Percentiles rank a stretch among this genome's conserved stretches.
Evolutionary conservation across 345 rosid genomes (phyloP).

Genomic region (Hibiscus syriacus): DNA sequence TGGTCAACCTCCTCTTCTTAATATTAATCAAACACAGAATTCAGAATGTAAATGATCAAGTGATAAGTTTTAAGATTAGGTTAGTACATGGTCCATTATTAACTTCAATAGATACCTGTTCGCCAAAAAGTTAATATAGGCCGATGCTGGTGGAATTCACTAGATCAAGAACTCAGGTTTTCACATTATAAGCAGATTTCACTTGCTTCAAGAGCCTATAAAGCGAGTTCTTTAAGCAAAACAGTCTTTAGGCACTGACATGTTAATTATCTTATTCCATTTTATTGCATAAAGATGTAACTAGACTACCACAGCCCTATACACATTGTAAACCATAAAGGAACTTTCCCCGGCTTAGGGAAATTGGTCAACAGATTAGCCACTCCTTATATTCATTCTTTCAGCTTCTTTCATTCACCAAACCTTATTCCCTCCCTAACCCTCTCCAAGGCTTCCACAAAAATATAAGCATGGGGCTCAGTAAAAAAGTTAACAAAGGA

Average conservation of each 20-base stretch:
- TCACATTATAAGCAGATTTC: not conserved
- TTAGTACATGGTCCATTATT: not conserved
- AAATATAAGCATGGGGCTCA: not conserved
- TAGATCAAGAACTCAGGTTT: not conserved
- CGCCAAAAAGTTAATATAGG: not conserved
- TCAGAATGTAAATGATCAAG: not conserved
- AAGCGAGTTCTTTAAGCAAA: not conserved
- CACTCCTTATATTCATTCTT: not conserved
- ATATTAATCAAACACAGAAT: not conserved
- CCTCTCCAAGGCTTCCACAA: not conserved
- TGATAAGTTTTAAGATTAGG: not conserved
- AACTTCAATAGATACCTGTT: not conserved
- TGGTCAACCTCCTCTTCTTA: conserved; percentile 3
- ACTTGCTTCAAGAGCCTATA: not conserved
- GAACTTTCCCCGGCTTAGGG: not conserved
- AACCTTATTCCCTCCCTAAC: not conserved
- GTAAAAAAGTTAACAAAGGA: not conserved
- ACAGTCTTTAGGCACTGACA: too few species aligned
- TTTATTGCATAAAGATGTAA: not conserved
- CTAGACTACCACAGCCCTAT: not conserved
- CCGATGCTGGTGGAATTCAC: not conserved
- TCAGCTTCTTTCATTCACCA: not conserved
- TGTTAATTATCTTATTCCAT: not conserved
- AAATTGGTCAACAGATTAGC: too few species aligned
- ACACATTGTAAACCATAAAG: not conserved